Percentiles rank a stretch among this genome's conserved stretches.
Conservation (phyloP, 139 green algal genomes). For the Raphidocelis subcapitata region DNA sequence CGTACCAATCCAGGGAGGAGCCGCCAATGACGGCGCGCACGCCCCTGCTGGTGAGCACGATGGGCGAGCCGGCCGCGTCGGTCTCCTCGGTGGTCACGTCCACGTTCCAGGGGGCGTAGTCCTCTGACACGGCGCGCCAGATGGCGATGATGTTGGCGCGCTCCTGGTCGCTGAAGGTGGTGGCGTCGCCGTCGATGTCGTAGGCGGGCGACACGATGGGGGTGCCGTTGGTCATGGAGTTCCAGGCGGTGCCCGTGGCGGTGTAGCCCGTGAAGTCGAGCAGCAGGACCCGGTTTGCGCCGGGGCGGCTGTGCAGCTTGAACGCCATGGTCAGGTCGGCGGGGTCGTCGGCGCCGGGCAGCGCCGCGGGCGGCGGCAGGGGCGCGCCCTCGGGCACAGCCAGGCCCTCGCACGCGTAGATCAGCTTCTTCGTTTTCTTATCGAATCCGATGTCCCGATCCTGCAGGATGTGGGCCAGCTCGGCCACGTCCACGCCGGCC, state of each 20-base stretch:
- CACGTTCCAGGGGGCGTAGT: slow-evolving; percentile 17
- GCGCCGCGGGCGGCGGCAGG: no score
- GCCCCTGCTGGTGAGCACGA: not conserved
- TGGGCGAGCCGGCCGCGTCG: not conserved
- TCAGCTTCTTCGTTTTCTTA: no score
- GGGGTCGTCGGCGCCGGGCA: no score
- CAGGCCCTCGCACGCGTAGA: no score
- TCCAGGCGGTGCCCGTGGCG: slow-evolving; percentile 1
- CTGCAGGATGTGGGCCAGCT: no score
- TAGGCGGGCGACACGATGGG: not conserved
- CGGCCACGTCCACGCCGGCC: no score
- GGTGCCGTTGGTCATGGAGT: not conserved
- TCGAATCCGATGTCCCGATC: no score
- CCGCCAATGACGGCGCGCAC: slow-evolving; percentile 7
- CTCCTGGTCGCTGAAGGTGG: slow-evolving; percentile 5
- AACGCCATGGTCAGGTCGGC: not conserved
- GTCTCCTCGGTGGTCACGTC: slow-evolving; percentile 9
- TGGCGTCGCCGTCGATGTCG: slow-evolving; percentile 6
- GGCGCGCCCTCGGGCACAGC: no score
- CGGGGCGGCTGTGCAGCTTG: slow-evolving; percentile 4
- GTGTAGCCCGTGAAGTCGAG: not conserved
- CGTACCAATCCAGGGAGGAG: not conserved
- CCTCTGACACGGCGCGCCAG: slow-evolving; percentile 18
- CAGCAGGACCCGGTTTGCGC: not conserved
- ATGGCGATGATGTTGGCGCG: slow-evolving; percentile 13